Evolutionary conservation across 306 rosid species (phyloP), one percentile per base, ranked within the genome.

Genomic region (Lathyrus tuberosus): DNA sequence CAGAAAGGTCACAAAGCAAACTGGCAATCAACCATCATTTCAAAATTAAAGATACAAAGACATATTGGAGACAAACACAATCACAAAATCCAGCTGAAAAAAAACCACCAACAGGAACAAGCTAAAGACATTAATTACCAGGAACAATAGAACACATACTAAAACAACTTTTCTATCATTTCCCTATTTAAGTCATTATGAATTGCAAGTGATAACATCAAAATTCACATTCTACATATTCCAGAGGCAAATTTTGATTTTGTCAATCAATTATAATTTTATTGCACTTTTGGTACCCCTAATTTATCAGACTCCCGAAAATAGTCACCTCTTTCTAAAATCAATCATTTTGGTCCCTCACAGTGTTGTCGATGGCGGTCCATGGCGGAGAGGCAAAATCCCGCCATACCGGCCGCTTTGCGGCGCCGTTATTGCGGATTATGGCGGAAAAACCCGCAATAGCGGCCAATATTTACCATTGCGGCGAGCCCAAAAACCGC

Each of bases 151-250:
- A 49, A 35, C 40, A 11, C n/a, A 51, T 67, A 51, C 41, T 72
- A 60, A 78, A 60, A 73, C 69, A 44, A 18, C 41, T 60, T 60
- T 78, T 30, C 47, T 67, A 53, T 26, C 49, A 18, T 49, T 44
- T 60, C 37, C 57, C 5, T 47, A 65, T 40, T 47, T 37, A 59
- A 49, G 53, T 35, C 76, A 62, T 42, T 31, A 51, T 24, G 63
- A 35, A 26, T 24, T 46, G 76, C 72, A 73, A 62, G 65, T 58
- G 26, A 40, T 24, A 3, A 28, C 62, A 14, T 31, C 57, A 62
- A 44, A 51, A 43, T 62, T 59, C 28, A 38, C n/a, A 40, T 6
- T 49, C 30, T 61, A 4, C 37, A 56, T 10, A 69, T 49, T 53
- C n/a, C 44, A 46, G 40, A 54, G 28, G 22, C 24, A 31, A 74